Percentiles rank a stretch among this genome's conserved stretches.
phyloP scores from a whole-genome alignment of 495 filamentous ascomycete species.

The Aspergillus taichungensis region DNA sequence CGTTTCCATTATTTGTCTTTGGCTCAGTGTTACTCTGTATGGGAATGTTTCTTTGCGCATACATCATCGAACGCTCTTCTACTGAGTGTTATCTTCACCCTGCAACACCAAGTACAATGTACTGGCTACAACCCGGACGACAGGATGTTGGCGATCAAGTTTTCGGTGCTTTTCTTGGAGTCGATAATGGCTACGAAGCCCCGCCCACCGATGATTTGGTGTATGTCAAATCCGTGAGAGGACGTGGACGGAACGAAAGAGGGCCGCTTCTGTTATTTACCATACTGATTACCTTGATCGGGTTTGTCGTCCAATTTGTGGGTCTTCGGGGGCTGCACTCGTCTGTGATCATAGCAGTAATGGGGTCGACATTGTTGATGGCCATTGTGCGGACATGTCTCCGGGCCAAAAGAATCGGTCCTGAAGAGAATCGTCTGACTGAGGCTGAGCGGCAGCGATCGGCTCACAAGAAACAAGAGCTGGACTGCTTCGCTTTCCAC shows the following conservation, averaged over 20 bases:
- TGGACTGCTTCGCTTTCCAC: constrained; percentile 39
- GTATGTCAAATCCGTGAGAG: constrained; percentile 29
- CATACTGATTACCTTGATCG: constrained; percentile 27
- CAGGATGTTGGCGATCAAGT: constrained; percentile 33
- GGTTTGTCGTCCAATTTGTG: constrained; percentile 43
- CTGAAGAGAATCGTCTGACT: constrained; percentile 22
- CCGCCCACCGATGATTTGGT: constrained; percentile 9
- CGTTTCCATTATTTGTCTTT: constrained; percentile 29
- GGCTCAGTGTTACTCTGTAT: constrained; percentile 26
- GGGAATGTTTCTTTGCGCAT: constrained; percentile 35
- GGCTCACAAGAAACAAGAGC: constrained; percentile 27
- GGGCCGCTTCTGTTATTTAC: constrained; percentile 10
- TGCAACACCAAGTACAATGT: constrained; percentile 25
- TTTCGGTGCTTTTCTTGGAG: constrained; percentile 29
- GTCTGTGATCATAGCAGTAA: constrained; percentile 36
- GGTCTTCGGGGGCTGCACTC: constrained; percentile 42
- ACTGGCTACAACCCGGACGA: constrained; percentile 36
- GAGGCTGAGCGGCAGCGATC: constrained; percentile 14
- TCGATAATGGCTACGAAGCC: constrained; percentile 14
- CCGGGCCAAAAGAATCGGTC: constrained; percentile 30
- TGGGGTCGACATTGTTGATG: constrained; percentile 40
- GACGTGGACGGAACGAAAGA: constrained; percentile 1
- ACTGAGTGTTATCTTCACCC: constrained; percentile 20
- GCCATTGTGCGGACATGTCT: constrained; percentile 36
- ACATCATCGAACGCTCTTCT: constrained; percentile 32